Evolutionary conservation across 805 yeast genomes (phyloP).

Genomic region (Soucietia sequanensis): DNA sequence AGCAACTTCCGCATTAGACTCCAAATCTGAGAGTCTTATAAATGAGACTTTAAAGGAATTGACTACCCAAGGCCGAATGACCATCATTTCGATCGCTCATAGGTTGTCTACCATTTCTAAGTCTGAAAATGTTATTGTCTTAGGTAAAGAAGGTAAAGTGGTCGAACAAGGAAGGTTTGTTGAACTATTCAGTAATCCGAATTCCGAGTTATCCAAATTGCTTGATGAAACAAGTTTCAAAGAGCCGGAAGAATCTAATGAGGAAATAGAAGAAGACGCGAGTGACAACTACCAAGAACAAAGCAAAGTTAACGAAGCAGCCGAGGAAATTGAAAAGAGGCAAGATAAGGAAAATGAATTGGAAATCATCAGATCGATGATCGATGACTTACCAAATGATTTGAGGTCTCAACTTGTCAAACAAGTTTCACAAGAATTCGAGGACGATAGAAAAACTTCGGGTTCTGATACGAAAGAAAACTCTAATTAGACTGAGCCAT

Average conservation of each 20-base stretch:
- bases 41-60: conserved; percentile 41
- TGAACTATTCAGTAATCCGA: conserved; percentile 38
- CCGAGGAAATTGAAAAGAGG: conserved; percentile 17
- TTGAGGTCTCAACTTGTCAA: conserved; percentile 25
- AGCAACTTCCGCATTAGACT: conserved; percentile 64
- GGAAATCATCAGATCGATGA: conserved; percentile 26
- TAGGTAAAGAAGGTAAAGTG: conserved; percentile 41
- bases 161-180: conserved; percentile 41
- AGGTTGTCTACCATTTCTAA: conserved; percentile 45
- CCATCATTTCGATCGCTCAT: conserved; percentile 45
- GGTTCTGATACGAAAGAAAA: too few species aligned
- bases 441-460: too few species aligned
- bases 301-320: conserved; percentile 12
- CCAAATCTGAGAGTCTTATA: conserved; percentile 46
- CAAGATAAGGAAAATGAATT: conserved; percentile 15
- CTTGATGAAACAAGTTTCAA: conserved; percentile 34
- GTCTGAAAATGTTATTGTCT: conserved; percentile 42
- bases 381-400: conserved; percentile 38
- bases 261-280: conserved; percentile 2
- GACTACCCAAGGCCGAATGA: conserved; percentile 38
- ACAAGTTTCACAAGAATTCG: conserved; percentile 22
- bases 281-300: too few species aligned
- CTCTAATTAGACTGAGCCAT: too few species aligned
- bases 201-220: conserved; percentile 40
- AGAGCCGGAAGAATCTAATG: conserved; percentile 11